These are phyloP conservation scores for Cyclotella cryptica DNA, from an alignment of 108 stramenopile species.

Conservation along the genomic window DNA sequence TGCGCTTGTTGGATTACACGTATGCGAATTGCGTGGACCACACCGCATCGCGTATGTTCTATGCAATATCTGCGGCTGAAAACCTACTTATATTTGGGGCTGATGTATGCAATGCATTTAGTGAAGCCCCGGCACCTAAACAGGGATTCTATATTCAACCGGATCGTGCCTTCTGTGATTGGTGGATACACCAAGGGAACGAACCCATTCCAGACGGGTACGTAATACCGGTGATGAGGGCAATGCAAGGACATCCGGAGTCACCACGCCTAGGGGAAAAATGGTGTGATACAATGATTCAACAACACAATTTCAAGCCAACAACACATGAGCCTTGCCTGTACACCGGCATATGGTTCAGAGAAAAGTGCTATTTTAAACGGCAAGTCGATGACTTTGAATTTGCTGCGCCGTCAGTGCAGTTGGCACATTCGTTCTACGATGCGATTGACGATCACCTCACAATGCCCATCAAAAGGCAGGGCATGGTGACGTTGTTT, in stretches of 20 bases:
- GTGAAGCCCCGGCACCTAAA: too few relatives aligned
- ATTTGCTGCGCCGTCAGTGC: too few relatives aligned
- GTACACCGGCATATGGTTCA: too few relatives aligned
- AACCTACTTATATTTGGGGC: conserved; percentile 12
- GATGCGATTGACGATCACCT: too few relatives aligned
- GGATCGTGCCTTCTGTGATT: conserved; percentile 3
- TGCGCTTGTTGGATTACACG: conserved; percentile 5
- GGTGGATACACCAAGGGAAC: not conserved
- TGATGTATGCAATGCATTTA: conserved; percentile 5
- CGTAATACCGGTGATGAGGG: conserved; percentile 2
- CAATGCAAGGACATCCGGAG: conserved; percentile 14
- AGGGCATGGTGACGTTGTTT: too few relatives aligned
- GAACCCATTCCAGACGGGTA: conserved; percentile 1
- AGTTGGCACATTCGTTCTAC: too few relatives aligned
- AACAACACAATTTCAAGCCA: too few relatives aligned
- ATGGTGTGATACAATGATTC: not conserved
- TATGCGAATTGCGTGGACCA: conserved; percentile 22
- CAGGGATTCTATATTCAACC: not conserved
- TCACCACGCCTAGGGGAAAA: not conserved
- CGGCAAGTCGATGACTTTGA: not conserved
- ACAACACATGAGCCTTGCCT: too few relatives aligned
- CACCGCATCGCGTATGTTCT: conserved; percentile 5
- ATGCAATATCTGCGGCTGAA: not conserved
- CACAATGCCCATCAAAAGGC: too few relatives aligned
- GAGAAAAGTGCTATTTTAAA: too few relatives aligned